Conservation (phyloP, 345 rosid genomes). For the Raphanus raphanistrum region DNA sequence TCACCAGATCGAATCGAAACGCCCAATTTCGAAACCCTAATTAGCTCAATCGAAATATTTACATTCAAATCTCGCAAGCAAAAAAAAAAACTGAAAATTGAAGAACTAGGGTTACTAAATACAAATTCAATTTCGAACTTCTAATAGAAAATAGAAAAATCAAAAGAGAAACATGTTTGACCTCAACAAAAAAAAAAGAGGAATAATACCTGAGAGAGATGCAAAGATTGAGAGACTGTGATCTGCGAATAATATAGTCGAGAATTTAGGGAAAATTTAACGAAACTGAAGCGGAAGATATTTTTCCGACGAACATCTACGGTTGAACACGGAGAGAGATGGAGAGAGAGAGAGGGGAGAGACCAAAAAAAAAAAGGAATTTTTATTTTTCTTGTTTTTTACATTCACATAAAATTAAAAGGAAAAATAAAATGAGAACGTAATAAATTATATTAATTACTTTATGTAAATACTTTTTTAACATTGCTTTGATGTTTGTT, state of each 20-base stretch:
- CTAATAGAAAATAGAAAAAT: neutral
- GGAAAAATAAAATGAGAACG: slow-evolving; percentile 19
- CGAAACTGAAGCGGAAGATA: slow-evolving; percentile 42
- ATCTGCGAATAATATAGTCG: slow-evolving; percentile 5
- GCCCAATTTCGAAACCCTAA: slow-evolving; percentile 29
- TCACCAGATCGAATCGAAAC: slow-evolving; percentile 21
- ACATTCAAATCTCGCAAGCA: slow-evolving; percentile 7
- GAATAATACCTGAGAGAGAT: neutral
- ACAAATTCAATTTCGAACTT: slow-evolving; percentile 14
- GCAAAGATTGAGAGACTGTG: neutral
- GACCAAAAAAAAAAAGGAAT: neutral
- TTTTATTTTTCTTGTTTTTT: slow-evolving; percentile 28
- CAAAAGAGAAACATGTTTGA: slow-evolving; percentile 15
- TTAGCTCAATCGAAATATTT: slow-evolving; percentile 3
- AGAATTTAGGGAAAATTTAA: slow-evolving; percentile 22
- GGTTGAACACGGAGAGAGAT: slow-evolving; percentile 34
- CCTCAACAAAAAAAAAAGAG: neutral
- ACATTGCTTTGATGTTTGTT: neutral
- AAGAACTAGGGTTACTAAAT: slow-evolving; percentile 27
- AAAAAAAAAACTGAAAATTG: neutral
- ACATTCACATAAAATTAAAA: slow-evolving; percentile 22
- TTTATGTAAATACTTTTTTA: slow-evolving; percentile 2
- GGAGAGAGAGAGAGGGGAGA: slow-evolving; percentile 21
- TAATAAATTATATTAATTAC: slow-evolving; percentile 21
- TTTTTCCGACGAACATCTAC: slow-evolving; percentile 53